Conservation (phyloP, 441 rosid species). For the Euphorbia schlechtendalii region DNA sequence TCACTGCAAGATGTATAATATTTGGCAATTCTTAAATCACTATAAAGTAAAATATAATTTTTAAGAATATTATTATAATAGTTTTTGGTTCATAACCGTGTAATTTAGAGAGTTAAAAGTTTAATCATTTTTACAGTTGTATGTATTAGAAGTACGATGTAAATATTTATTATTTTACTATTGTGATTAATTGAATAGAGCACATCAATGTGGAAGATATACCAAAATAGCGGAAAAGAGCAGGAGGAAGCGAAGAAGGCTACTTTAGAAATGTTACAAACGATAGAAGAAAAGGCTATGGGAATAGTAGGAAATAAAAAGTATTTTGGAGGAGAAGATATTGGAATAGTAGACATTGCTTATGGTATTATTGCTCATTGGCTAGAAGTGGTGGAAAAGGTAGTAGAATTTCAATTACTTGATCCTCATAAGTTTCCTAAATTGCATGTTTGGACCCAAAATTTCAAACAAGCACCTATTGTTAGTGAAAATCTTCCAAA, state of each 20-base stretch:
- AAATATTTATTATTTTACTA: too few species aligned
- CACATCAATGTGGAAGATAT: neutral
- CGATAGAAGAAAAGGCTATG: neutral
- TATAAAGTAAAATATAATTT: too few species aligned
- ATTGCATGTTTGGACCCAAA: neutral
- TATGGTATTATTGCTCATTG: neutral
- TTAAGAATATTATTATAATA: too few species aligned
- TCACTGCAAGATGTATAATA: too few species aligned
- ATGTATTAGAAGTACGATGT: too few species aligned
- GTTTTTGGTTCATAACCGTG: too few species aligned
- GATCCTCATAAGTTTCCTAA: neutral
- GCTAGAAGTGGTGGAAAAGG: neutral
- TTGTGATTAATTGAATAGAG: neutral
- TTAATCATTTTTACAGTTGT: too few species aligned
- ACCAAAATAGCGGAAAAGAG: neutral
- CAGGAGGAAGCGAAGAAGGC: neutral
- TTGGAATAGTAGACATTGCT: neutral
- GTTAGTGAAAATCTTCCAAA: neutral
- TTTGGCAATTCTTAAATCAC: too few species aligned
- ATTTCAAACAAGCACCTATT: neutral
- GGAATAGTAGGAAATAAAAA: neutral
- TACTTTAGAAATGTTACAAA: neutral
- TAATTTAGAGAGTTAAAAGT: too few species aligned
- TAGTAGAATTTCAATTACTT: neutral
- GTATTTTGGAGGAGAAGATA: neutral